phyloP scores from a whole-genome alignment of 768 basidiomycete species.

The Xerocomus brunneocitrinus region DNA sequence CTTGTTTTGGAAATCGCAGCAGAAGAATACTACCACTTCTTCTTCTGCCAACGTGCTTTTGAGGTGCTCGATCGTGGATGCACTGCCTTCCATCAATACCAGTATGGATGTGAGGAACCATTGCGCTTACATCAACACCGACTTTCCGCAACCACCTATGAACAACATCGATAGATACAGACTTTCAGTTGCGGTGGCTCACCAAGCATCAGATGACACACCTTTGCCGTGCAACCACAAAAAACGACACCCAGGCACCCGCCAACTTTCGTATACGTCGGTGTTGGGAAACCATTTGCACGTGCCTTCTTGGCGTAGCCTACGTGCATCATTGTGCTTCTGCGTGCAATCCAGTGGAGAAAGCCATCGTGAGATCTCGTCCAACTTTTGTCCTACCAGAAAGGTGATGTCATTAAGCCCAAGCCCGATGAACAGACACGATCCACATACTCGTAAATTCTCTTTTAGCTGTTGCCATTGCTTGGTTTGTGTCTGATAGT shows the following conservation, averaged over 20 bases:
- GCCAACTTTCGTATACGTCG: not conserved
- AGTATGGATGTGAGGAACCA: not conserved
- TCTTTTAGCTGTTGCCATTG: not conserved
- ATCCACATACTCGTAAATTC: not conserved
- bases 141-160: constrained; percentile 3
- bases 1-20: constrained; percentile 4
- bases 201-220: not conserved
- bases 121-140: not conserved
- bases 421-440: not conserved
- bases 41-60: not conserved
- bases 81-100: not conserved
- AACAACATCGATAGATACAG: too few relatives aligned
- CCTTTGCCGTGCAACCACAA: constrained; percentile 5
- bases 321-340: not conserved
- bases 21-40: constrained; percentile 1
- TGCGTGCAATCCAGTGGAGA: not conserved
- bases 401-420: not conserved
- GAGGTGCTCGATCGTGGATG: constrained; percentile 3
- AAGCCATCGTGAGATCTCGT: constrained; percentile 1
- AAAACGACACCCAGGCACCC: not conserved
- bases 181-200: not conserved
- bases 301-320: constrained; percentile 1
- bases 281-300: constrained; percentile 1
- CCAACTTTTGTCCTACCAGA: not conserved
- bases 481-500: not conserved